phyloP scores from a whole-genome alignment of 164 flowering plant species.

The Cinnamomum micranthum region DNA sequence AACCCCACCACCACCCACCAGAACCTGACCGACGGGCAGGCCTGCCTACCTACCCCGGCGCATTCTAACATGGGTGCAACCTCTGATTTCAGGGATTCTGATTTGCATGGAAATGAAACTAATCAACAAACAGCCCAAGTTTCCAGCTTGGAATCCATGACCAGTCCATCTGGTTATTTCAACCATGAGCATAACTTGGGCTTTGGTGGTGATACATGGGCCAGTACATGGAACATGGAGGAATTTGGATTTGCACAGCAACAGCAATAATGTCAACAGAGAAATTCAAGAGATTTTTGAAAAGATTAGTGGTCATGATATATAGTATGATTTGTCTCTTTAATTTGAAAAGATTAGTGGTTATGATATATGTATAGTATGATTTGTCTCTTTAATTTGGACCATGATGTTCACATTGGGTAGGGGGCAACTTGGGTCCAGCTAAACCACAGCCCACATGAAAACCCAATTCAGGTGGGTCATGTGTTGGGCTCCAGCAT shows the following conservation, averaged over 20 bases:
- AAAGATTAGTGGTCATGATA: neutral
- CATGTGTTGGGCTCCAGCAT: neutral
- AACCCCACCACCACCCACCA: slow-evolving; percentile 1
- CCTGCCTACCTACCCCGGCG: slow-evolving; percentile 30
- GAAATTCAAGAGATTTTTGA: neutral
- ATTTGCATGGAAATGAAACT: slow-evolving; percentile 21
- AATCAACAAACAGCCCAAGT: slow-evolving; percentile 25
- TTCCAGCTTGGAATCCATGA: slow-evolving; percentile 27
- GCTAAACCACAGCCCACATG: too few species aligned
- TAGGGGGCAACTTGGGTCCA: too few species aligned
- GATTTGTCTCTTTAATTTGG: slow-evolving; percentile 5
- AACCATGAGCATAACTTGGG: slow-evolving; percentile 32
- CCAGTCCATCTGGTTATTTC: slow-evolving; percentile 41
- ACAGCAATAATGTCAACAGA: slow-evolving; percentile 25
- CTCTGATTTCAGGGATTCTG: slow-evolving; percentile 43
- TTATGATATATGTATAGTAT: neutral
- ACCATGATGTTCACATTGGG: neutral
- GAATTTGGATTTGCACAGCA: slow-evolving; percentile 51
- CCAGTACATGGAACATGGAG: slow-evolving; percentile 58
- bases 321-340: slow-evolving; percentile 1
- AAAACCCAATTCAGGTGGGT: too few species aligned
- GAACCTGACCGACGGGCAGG: slow-evolving; percentile 1
- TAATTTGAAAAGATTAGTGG: neutral
- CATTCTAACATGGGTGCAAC: slow-evolving; percentile 51
- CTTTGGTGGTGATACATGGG: slow-evolving; percentile 36